A percentile compares a stretch with the other conserved stretches of the same genome.
These are phyloP conservation scores for Jimgerdemannia flammicorona DNA, from an alignment of 192 early-diverging fungal genomes.

Conservation along the genomic window DNA sequence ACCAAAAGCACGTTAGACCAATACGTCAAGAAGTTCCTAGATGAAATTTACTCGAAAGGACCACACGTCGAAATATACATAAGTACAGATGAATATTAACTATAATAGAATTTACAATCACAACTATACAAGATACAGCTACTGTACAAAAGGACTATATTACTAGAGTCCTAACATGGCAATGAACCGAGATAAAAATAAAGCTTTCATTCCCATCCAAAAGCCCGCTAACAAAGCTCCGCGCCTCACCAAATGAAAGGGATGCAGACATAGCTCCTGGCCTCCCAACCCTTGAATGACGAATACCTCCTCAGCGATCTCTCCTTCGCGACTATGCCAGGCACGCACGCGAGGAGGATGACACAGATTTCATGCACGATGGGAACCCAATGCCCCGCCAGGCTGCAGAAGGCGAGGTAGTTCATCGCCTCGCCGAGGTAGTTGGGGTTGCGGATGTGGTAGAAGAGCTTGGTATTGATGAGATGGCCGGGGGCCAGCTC, in stretches of 20 bases:
- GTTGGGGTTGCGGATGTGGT: background rate
- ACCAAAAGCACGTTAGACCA: too few relatives aligned
- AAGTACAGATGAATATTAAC: too few relatives aligned
- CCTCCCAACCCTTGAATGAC: background rate
- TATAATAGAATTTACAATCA: too few relatives aligned
- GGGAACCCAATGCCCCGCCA: background rate
- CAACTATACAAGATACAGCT: too few relatives aligned
- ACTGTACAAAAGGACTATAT: too few relatives aligned
- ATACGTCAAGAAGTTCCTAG: too few relatives aligned
- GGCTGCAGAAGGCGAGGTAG: background rate
- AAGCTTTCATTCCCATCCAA: too few relatives aligned
- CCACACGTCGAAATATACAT: too few relatives aligned
- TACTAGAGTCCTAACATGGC: too few relatives aligned
- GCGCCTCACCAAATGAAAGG: background rate
- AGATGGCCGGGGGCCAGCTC: background rate
- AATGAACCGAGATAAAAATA: too few relatives aligned
- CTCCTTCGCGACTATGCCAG: background rate
- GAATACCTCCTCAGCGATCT: background rate
- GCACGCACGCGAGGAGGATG: background rate
- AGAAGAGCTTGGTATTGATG: background rate
- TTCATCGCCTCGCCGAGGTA: background rate
- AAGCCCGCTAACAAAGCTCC: too few relatives aligned
- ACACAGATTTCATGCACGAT: background rate
- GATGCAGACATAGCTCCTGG: background rate
- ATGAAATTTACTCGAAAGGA: too few relatives aligned